A percentile compares a stretch with the other conserved stretches of the same genome.
phyloP scores from a whole-genome alignment of 495 filamentous ascomycete genomes.

The Xanthoparmelia taractica region DNA sequence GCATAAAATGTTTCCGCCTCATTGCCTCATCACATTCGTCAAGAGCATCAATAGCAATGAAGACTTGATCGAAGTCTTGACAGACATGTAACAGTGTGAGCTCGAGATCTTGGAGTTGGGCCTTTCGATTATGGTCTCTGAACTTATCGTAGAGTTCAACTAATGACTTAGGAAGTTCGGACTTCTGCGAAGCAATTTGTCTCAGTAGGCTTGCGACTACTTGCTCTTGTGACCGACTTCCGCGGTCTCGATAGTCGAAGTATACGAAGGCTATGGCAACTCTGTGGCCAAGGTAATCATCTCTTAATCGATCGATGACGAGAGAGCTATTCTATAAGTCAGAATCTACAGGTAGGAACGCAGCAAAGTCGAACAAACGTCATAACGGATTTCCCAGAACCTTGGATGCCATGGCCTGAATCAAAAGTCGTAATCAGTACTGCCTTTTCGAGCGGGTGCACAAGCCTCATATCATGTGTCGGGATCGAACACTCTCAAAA shows the following conservation, averaged over 20 bases:
- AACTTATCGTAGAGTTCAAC: neutral
- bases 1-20: conserved; percentile 2
- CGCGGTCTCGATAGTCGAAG: conserved; percentile 16
- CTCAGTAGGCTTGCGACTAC: conserved; percentile 12
- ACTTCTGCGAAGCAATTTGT: neutral
- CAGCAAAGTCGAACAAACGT: conserved; percentile 2
- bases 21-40: conserved; percentile 29
- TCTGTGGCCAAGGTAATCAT: neutral
- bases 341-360: neutral
- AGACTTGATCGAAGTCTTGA: conserved; percentile 11
- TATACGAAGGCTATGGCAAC: conserved; percentile 9
- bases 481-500: neutral
- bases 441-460: neutral
- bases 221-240: conserved; percentile 6
- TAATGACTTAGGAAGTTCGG: conserved; percentile 6
- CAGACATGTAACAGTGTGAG: conserved; percentile 8
- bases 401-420: conserved; percentile 15
- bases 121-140: neutral
- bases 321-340: conserved; percentile 12
- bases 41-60: conserved; percentile 29
- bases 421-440: neutral
- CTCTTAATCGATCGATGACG: conserved; percentile 12
- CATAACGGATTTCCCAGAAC: conserved; percentile 16
- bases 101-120: conserved; percentile 10
- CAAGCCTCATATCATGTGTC: neutral